These are phyloP conservation scores for Mucor piriformis DNA, from an alignment of 371 early-diverging fungal genomes.

Conservation along the genomic window DNA sequence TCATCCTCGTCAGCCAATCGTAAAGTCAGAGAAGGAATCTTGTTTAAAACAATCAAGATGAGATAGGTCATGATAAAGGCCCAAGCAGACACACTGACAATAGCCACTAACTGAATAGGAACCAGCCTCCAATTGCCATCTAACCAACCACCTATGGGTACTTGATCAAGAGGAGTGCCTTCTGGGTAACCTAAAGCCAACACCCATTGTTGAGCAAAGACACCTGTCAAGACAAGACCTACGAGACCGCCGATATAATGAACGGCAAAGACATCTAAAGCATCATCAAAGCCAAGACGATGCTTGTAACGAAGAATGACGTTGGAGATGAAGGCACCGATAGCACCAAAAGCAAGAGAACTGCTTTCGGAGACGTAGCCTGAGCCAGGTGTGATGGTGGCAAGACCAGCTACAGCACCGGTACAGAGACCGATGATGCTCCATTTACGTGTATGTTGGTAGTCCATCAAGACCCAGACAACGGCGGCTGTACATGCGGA, in stretches of 20 bases:
- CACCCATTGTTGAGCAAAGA: slow-evolving; percentile 71
- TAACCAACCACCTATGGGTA: slow-evolving; percentile 67
- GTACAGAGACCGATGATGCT: slow-evolving; percentile 83
- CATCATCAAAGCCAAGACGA: slow-evolving; percentile 75
- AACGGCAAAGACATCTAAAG: slow-evolving; percentile 71
- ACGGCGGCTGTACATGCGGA: slow-evolving; percentile 72
- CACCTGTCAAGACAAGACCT: slow-evolving; percentile 70
- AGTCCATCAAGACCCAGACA: slow-evolving; percentile 75
- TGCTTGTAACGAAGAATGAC: slow-evolving; percentile 64
- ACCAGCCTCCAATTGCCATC: slow-evolving; percentile 69
- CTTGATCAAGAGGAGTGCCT: slow-evolving; percentile 48
- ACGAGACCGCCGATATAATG: slow-evolving; percentile 77
- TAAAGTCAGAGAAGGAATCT: slow-evolving; percentile 55
- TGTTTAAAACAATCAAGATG: slow-evolving; percentile 53
- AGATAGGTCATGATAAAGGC: slow-evolving; percentile 63
- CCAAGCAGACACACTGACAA: slow-evolving; percentile 61
- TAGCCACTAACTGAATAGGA: slow-evolving; percentile 62
- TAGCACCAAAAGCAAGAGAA: slow-evolving; percentile 68
- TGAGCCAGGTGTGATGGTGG: slow-evolving; percentile 78
- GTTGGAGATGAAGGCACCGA: slow-evolving; percentile 67
- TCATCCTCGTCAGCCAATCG: slow-evolving; percentile 63
- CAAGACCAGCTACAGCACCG: slow-evolving; percentile 82
- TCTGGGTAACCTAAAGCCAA: slow-evolving; percentile 62
- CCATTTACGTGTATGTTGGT: slow-evolving; percentile 61
- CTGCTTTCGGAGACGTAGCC: slow-evolving; percentile 76